Evolutionary conservation across 306 rosid genomes (phyloP).

Genomic region (Rosa rugosa): DNA sequence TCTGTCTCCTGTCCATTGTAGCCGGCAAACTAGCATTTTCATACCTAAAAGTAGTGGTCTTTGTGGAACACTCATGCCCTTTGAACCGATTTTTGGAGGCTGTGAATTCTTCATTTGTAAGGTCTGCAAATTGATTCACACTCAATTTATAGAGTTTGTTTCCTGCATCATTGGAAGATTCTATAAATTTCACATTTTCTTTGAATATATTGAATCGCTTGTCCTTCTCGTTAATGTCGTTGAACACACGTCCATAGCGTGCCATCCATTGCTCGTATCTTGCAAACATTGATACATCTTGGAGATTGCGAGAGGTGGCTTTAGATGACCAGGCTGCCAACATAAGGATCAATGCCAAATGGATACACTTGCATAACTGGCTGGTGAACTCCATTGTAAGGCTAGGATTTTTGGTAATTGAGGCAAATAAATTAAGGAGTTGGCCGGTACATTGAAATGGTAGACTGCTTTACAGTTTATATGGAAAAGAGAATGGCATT

Average conservation of each 20-base stretch:
- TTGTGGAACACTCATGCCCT: neutral
- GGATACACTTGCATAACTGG: neutral
- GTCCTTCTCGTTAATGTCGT: too few species aligned
- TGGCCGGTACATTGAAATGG: neutral
- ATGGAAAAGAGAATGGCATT: neutral
- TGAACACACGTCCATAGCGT: too few species aligned
- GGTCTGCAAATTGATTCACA: too few species aligned
- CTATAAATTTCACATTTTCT: too few species aligned
- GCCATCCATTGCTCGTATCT: too few species aligned
- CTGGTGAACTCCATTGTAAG: neutral
- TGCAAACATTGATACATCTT: neutral
- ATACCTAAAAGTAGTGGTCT: neutral
- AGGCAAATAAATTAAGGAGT: neutral
- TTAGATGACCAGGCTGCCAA: neutral
- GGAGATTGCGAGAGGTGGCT: neutral
- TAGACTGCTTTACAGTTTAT: neutral
- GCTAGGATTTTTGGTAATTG: neutral
- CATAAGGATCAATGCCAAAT: neutral
- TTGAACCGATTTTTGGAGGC: neutral
- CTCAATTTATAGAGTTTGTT: too few species aligned
- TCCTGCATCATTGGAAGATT: too few species aligned
- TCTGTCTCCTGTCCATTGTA: neutral
- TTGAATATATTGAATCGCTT: too few species aligned
- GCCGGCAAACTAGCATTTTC: neutral
- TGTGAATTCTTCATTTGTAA: neutral